Conservation (phyloP, 129 eudicot species). For the Solidago caesia region DNA sequence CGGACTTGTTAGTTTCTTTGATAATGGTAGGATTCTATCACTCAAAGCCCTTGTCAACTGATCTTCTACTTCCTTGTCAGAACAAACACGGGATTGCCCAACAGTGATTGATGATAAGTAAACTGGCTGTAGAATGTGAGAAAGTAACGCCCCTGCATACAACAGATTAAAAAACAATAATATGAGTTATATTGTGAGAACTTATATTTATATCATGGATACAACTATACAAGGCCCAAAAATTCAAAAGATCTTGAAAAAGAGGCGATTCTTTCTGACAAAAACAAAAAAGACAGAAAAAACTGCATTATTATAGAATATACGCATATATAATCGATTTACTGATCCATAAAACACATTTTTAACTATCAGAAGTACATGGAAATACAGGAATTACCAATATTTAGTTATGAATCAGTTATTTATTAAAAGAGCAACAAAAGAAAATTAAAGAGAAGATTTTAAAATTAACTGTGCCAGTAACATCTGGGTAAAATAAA, state of each 20-base stretch:
- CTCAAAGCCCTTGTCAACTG: slow-evolving; percentile 69
- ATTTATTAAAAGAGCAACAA: neutral
- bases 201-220: neutral
- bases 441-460: neutral
- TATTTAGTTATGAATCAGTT: slow-evolving; percentile 2
- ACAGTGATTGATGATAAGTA: slow-evolving; percentile 82
- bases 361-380: neutral
- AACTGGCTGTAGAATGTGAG: slow-evolving; percentile 77
- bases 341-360: neutral
- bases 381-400: neutral
- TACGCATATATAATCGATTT: neutral
- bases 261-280: neutral
- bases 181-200: slow-evolving; percentile 16
- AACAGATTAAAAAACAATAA: neutral
- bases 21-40: slow-evolving; percentile 60
- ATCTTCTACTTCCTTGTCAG: slow-evolving; percentile 44
- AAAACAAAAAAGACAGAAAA: too few species aligned
- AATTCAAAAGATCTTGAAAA: neutral
- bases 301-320: neutral
- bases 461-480: neutral
- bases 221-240: neutral
- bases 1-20: slow-evolving; percentile 56
- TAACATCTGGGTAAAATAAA: neutral
- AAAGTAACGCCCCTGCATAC: slow-evolving; percentile 81
- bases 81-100: slow-evolving; percentile 55